Base-by-base conservation (phyloP, 176 grass and related monocot species). In the Triticum timopheevii region DNA sequence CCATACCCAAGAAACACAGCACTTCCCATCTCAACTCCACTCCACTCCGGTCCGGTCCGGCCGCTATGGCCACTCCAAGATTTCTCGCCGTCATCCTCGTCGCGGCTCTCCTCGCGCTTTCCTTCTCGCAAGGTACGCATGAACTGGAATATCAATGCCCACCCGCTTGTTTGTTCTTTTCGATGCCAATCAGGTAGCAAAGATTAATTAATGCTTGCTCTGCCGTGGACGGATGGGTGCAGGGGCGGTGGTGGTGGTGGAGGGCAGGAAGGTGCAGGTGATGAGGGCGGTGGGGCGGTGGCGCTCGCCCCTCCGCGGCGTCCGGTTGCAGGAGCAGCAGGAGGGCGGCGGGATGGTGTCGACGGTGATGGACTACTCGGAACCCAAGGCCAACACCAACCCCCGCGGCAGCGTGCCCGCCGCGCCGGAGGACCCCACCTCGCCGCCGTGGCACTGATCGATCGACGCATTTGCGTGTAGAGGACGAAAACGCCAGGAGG, bases 301-400 rank as follows among this genome's bases (percentile, higher is more conserved):
- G 19, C 42, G 34, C 42, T 11, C 68, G 40, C 30, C 17, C n/a
- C 44, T 66, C 82, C 58, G 10, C 69, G 77, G 68, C 69, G 20
- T 27, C 45, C 45, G 45, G n/a, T 58, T 78, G 72, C 79, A 73
- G 73, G 73, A 76, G 69, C 70, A 56, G 71, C 59, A 77, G 81
- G 31, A 72, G 61, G 39, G 19, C 56, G 19, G 20, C 2, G 19
- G 38, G 81, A 87, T 78, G 84, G 70, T 24, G 77, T 83, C 80
- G 34, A 89, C 85, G 79, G 22, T 80, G 71, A 79, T 80, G 87
- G 92, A 94, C 81, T 94, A 94, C 90, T 80, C 69, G 13, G 77
- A 84, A 0, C 87, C 92, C 9, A 89, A 83, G 80, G 77, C 92
- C 52, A 94, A 94, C 81, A 92, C 87, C 65, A 94, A 92, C 84